Percentiles rank a stretch among this genome's conserved stretches.
phyloP scores from a whole-genome alignment of 352 stramenopile species.

The Halophytophthora polymorphica region DNA sequence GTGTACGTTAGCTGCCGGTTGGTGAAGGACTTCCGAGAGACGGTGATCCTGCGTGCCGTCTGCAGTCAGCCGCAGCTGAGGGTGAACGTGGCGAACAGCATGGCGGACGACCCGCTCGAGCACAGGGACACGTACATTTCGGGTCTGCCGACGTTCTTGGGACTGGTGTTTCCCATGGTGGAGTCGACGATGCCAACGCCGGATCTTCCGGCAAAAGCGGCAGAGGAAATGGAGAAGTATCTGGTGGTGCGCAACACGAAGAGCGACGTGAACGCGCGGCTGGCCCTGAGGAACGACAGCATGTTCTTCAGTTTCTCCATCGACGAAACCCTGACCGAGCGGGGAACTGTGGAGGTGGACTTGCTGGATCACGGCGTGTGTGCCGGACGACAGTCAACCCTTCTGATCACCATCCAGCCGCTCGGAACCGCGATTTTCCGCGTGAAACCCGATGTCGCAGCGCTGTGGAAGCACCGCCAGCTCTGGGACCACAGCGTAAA shows the following conservation, averaged over 20 bases:
- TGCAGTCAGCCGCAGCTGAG: slow-evolving; percentile 78
- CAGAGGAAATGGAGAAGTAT: slow-evolving; percentile 57
- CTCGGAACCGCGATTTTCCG: slow-evolving; percentile 55
- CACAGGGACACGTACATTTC: slow-evolving; percentile 31
- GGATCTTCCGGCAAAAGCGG: slow-evolving; percentile 23
- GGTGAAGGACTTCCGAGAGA: slow-evolving; percentile 87
- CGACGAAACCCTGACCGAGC: slow-evolving; percentile 37
- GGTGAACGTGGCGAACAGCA: slow-evolving; percentile 56
- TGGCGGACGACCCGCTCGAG: slow-evolving; percentile 30
- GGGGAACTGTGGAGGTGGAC: slow-evolving; percentile 47
- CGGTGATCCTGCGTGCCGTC: slow-evolving; percentile 69
- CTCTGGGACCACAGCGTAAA: slow-evolving; percentile 88
- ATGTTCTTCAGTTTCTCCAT: slow-evolving; percentile 82
- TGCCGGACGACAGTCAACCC: slow-evolving; percentile 55
- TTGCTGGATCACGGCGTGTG: slow-evolving; percentile 69
- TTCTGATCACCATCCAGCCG: slow-evolving; percentile 71
- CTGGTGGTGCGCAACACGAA: slow-evolving; percentile 76
- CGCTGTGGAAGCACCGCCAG: slow-evolving; percentile 74
- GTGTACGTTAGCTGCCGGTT: slow-evolving; percentile 86
- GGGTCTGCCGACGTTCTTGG: slow-evolving; percentile 72
- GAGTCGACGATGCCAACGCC: slow-evolving; percentile 54
- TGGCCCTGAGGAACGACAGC: slow-evolving; percentile 80
- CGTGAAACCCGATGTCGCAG: slow-evolving; percentile 61
- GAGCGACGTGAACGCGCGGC: slow-evolving; percentile 54
- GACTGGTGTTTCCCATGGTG: slow-evolving; percentile 76